Evolutionary conservation across 345 rosid species (phyloP).

Genomic region (Dovyalis caffra): DNA sequence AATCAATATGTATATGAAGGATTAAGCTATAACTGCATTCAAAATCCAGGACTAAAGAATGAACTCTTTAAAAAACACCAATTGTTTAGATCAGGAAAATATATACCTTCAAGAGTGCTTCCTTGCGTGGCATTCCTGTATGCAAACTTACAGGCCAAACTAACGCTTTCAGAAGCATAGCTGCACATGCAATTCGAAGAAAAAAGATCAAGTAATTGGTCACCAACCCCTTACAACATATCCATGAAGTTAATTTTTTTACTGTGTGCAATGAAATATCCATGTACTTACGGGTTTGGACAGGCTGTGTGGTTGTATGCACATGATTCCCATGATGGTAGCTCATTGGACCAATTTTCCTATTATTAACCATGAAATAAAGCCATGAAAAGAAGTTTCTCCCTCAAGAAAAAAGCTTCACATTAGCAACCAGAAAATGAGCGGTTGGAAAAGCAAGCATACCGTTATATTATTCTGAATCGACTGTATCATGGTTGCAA

Average conservation of each 20-base stretch:
- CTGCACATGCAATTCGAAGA: conserved; percentile 37
- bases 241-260: conserved; percentile 3
- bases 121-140: conserved; percentile 87
- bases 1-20: no score
- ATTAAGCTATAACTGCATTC: no score
- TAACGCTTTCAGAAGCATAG: conserved; percentile 83
- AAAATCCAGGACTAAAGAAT: no score
- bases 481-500: conserved; percentile 61
- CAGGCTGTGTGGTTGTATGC: conserved; percentile 52
- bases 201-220: background rate
- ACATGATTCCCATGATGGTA: conserved; percentile 59
- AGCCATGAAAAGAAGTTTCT: no score
- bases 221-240: background rate
- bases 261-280: background rate
- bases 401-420: background rate
- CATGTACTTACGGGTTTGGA: conserved; percentile 61
- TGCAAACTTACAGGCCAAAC: conserved; percentile 78
- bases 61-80: background rate
- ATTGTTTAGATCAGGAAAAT: background rate
- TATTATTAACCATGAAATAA: no score
- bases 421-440: background rate
- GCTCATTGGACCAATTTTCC: conserved; percentile 65
- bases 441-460: conserved; percentile 24
- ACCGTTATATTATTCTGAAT: conserved; percentile 70
- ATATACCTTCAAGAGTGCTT: conserved; percentile 76